Conservation (phyloP, 371 early-diverging fungal genomes). For the Nematocida parisii region DNA sequence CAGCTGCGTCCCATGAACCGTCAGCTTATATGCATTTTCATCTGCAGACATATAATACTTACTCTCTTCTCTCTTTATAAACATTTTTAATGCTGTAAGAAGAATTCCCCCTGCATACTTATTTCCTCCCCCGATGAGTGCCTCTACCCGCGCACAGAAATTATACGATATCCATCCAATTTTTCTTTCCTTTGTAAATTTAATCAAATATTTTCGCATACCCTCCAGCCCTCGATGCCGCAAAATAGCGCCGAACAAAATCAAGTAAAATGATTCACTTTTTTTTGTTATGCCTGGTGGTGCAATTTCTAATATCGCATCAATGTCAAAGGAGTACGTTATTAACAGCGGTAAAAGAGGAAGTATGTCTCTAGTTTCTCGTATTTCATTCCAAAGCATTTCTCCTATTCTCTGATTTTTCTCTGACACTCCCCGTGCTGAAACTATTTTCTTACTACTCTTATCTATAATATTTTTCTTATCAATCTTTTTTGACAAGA, state of each 20-base stretch:
- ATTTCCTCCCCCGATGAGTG: constrained; percentile 2
- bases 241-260: constrained; percentile 36
- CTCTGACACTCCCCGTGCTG: constrained; percentile 29
- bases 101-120: constrained; percentile 48
- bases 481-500: constrained; percentile 6
- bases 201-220: constrained; percentile 37
- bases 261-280: constrained; percentile 47
- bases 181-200: constrained; percentile 29
- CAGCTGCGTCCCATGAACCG: constrained; percentile 24
- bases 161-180: constrained; percentile 22
- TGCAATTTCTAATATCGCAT: constrained; percentile 14
- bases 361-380: constrained; percentile 12
- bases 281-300: constrained; percentile 39
- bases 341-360: constrained; percentile 15
- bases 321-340: constrained; percentile 17
- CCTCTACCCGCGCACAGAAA: constrained; percentile 26
- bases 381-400: constrained; percentile 14
- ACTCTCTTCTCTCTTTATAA: background rate
- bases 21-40: constrained; percentile 44
- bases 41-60: constrained; percentile 5
- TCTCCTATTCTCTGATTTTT: constrained; percentile 12
- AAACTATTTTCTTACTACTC: constrained; percentile 9
- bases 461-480: constrained; percentile 14
- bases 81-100: constrained; percentile 30
- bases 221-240: constrained; percentile 11